Percentiles rank a stretch among this genome's conserved stretches.
phyloP scores from a whole-genome alignment of 1,284 basidiomycete genomes.

The Thelephora terrestris region DNA sequence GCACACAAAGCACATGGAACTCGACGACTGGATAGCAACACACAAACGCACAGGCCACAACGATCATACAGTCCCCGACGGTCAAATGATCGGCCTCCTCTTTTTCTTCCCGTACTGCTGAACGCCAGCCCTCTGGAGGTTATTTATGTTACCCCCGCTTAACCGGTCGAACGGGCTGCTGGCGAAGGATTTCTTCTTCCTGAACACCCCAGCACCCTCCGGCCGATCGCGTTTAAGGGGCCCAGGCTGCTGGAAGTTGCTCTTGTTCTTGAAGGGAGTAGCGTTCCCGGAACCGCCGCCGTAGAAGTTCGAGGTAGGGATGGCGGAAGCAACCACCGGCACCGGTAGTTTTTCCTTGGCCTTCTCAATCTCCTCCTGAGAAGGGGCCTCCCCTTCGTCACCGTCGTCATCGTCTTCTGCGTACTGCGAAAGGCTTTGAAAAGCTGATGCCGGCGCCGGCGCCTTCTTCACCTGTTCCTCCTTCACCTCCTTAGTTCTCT shows the following conservation, averaged over 20 bases:
- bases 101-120: slow-evolving; percentile 22
- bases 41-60: background rate
- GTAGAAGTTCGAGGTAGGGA: slow-evolving; percentile 40
- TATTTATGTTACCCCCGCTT: slow-evolving; percentile 25
- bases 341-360: slow-evolving; percentile 10
- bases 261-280: slow-evolving; percentile 7
- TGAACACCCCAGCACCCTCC: background rate
- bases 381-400: slow-evolving; percentile 26
- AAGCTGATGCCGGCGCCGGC: slow-evolving; percentile 27
- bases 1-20: background rate
- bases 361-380: slow-evolving; percentile 20
- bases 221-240: slow-evolving; percentile 5
- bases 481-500: slow-evolving; percentile 8
- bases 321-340: slow-evolving; percentile 29
- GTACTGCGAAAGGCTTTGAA: slow-evolving; percentile 44
- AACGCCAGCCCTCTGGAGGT: slow-evolving; percentile 17
- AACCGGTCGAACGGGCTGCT: slow-evolving; percentile 27
- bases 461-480: slow-evolving; percentile 9
- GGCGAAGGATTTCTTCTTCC: slow-evolving; percentile 9
- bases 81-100: background rate
- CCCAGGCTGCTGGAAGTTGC: slow-evolving; percentile 5
- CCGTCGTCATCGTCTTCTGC: slow-evolving; percentile 43
- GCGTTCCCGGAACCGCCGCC: slow-evolving; percentile 16
- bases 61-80: background rate
- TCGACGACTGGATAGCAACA: background rate